phyloP scores from a whole-genome alignment of 352 stramenopile species.

The Phytophthora brassicae region DNA sequence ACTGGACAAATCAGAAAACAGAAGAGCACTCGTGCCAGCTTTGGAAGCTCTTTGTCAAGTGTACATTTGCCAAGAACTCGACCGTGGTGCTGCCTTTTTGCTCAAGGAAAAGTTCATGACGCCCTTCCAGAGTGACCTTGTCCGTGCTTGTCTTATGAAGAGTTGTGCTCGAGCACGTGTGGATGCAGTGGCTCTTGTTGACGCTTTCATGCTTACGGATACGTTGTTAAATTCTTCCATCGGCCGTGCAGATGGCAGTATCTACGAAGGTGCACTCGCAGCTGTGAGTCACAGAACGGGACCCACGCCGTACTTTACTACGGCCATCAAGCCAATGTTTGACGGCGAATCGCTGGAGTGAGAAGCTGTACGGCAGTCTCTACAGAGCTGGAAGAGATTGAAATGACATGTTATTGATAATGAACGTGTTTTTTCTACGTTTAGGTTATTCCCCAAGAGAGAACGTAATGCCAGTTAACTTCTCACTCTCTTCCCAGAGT shows the following conservation, averaged over 20 bases:
- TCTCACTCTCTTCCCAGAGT: conserved; percentile 38
- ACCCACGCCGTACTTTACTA: conserved; percentile 52
- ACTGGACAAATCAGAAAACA: conserved; percentile 9
- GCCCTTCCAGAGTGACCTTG: conserved; percentile 46
- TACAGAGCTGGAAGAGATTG: neutral
- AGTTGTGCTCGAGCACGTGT: conserved; percentile 51
- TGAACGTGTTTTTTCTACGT: no score
- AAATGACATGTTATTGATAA: neutral
- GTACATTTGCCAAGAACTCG: conserved; percentile 77
- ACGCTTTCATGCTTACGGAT: conserved; percentile 78
- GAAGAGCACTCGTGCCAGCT: conserved; percentile 42
- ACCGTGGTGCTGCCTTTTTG: conserved; percentile 58
- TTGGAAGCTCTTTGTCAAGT: conserved; percentile 68
- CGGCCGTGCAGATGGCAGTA: conserved; percentile 58
- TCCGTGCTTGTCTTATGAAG: conserved; percentile 43
- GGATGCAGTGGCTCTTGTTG: conserved; percentile 68
- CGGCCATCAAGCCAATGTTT: conserved; percentile 68
- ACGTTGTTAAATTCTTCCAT: conserved; percentile 72
- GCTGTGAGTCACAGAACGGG: conserved; percentile 44
- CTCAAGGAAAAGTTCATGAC: conserved; percentile 64
- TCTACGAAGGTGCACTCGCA: conserved; percentile 67
- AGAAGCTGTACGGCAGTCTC: neutral
- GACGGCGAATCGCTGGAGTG: conserved; percentile 44
- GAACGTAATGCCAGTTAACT: conserved; percentile 33
- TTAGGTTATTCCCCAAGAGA: conserved; percentile 13